A percentile compares a stretch with the other conserved stretches of the same genome.
Evolutionary conservation across 139 green algal species (phyloP).

Genomic region (Chlamydomonas sp.): DNA sequence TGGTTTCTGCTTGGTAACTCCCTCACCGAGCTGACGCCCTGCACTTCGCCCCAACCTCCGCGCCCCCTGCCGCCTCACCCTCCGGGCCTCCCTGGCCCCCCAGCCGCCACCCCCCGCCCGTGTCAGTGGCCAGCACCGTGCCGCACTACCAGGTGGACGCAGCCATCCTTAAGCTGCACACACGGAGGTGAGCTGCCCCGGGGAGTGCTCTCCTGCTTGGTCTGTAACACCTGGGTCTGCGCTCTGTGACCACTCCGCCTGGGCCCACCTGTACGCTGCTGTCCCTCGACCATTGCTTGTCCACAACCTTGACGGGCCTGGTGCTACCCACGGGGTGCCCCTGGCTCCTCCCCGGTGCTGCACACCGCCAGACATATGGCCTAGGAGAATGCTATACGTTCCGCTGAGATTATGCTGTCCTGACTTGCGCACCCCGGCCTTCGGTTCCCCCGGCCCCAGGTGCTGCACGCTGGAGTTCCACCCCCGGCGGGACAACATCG

Average conservation of each 20-base stretch:
- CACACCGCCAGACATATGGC: too few relatives aligned
- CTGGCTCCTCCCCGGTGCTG: too few relatives aligned
- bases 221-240: too few relatives aligned
- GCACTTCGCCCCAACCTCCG: not conserved
- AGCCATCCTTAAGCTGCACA: conserved; percentile 88
- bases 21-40: not conserved
- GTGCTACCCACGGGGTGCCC: too few relatives aligned
- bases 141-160: conserved; percentile 76
- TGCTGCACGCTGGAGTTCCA: conserved; percentile 83
- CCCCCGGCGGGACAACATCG: conserved; percentile 68
- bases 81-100: not conserved
- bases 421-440: not conserved
- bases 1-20: too few relatives aligned
- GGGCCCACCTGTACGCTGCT: too few relatives aligned
- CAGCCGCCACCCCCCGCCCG: not conserved
- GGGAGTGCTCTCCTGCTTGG: not conserved
- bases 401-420: not conserved
- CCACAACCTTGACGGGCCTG: too few relatives aligned
- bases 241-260: too few relatives aligned
- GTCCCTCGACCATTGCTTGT: too few relatives aligned
- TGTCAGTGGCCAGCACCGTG: not conserved
- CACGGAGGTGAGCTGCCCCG: conserved; percentile 34
- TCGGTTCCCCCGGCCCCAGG: not conserved
- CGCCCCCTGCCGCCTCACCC: not conserved
- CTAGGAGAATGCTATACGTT: too few relatives aligned